These are phyloP conservation scores for Linum lewisii DNA, from an alignment of 345 rosid species.

Conservation along the genomic window DNA sequence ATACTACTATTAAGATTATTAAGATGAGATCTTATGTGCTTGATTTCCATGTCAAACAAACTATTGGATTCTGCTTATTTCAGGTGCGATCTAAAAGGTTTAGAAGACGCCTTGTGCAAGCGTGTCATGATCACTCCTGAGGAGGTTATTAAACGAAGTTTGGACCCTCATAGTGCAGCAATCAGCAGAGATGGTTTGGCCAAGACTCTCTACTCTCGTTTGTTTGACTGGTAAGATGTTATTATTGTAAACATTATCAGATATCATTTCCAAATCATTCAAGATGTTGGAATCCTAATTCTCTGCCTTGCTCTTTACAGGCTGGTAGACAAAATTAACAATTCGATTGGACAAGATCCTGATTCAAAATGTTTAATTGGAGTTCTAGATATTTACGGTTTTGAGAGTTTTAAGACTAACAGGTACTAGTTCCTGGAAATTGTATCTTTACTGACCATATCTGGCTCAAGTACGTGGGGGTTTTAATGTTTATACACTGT, in stretches of 20 bases:
- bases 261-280: background rate
- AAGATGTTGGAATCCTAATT: background rate
- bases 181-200: conserved; percentile 7
- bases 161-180: conserved; percentile 4
- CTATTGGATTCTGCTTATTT: background rate
- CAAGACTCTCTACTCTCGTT: conserved; percentile 1
- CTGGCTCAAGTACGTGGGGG: background rate
- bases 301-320: background rate
- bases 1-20: no score
- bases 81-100: background rate
- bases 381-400: conserved; percentile 1
- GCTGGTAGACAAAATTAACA: conserved; percentile 6
- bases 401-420: conserved; percentile 4
- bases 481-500: background rate
- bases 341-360: conserved; percentile 3
- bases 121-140: conserved; percentile 6
- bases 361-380: conserved; percentile 3
- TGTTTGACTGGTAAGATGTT: conserved; percentile 1
- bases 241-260: background rate
- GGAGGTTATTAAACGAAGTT: conserved; percentile 2
- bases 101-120: conserved; percentile 2
- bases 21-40: background rate
- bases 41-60: background rate
- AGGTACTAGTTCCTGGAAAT: background rate
- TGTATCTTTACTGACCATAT: background rate